These are phyloP conservation scores for Hypoxylon crocopeplum DNA, from an alignment of 495 filamentous ascomycete species.

Conservation along the genomic window DNA sequence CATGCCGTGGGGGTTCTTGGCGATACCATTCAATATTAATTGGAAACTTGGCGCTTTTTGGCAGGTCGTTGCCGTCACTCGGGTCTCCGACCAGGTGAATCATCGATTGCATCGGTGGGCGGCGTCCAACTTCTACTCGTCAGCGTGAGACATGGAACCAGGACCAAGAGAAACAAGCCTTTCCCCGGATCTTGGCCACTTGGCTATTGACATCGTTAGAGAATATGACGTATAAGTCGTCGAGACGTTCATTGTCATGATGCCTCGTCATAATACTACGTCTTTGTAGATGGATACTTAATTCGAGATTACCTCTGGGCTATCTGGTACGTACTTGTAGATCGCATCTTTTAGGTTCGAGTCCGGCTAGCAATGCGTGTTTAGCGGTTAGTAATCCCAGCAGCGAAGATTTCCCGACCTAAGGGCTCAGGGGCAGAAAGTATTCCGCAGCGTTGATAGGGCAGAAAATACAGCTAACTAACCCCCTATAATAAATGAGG, in stretches of 20 bases:
- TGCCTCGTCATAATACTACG: slow-evolving; percentile 4
- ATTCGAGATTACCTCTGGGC: background rate
- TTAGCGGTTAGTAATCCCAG: too few species aligned
- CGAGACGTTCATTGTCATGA: too few species aligned
- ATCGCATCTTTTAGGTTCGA: too few species aligned
- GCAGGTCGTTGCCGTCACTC: slow-evolving; percentile 25
- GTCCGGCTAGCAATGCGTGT: too few species aligned
- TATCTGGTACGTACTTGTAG: background rate
- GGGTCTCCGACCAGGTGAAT: slow-evolving; percentile 6
- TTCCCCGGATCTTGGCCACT: slow-evolving; percentile 38
- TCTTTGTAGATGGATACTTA: background rate
- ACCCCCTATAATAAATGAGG: slow-evolving; percentile 20
- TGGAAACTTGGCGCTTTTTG: slow-evolving; percentile 32
- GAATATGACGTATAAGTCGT: too few species aligned
- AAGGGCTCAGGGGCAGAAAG: slow-evolving; percentile 13
- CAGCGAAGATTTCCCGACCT: slow-evolving; percentile 8
- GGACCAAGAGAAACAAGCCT: slow-evolving; percentile 29
- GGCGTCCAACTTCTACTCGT: background rate
- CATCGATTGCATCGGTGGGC: background rate
- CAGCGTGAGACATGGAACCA: slow-evolving; percentile 24
- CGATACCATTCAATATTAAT: slow-evolving; percentile 3
- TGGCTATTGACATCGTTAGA: background rate
- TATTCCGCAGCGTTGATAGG: slow-evolving; percentile 25
- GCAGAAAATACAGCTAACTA: background rate
- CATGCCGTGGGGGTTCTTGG: slow-evolving; percentile 10